These are phyloP conservation scores for Podila epicladia DNA, from an alignment of 192 early-diverging fungal genomes.

Conservation along the genomic window DNA sequence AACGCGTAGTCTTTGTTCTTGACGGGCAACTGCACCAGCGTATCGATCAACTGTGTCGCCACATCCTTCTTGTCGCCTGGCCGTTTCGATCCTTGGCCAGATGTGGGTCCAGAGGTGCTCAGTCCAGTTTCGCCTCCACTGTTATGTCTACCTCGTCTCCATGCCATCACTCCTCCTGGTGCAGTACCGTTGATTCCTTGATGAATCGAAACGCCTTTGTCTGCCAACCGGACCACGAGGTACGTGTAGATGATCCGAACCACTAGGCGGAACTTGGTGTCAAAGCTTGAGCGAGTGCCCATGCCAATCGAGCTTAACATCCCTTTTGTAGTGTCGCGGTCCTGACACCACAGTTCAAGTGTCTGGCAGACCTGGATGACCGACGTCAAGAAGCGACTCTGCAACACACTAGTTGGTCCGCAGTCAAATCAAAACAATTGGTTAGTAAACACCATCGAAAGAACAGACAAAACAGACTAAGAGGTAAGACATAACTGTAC, in stretches of 20 bases:
- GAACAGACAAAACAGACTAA: no score
- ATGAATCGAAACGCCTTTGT: conserved; percentile 41
- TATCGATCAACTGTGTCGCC: conserved; percentile 22
- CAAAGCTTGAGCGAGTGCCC: conserved; percentile 33
- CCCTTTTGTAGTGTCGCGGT: conserved; percentile 32
- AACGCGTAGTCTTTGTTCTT: conserved; percentile 46
- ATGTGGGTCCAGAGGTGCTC: neutral
- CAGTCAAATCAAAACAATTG: neutral
- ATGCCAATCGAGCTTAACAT: conserved; percentile 42
- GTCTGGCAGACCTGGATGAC: conserved; percentile 35
- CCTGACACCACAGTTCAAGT: conserved; percentile 33
- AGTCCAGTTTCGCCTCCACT: neutral
- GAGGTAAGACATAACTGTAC: conserved; percentile 3
- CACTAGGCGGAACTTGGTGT: conserved; percentile 34
- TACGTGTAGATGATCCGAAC: conserved; percentile 44
- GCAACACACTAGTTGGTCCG: conserved; percentile 15
- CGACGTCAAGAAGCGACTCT: conserved; percentile 43
- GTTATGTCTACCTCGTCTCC: conserved; percentile 21
- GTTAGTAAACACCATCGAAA: neutral
- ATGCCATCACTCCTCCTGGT: conserved; percentile 20
- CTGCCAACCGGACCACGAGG: conserved; percentile 25
- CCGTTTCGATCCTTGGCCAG: neutral
- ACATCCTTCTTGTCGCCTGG: conserved; percentile 7
- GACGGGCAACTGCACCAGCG: conserved; percentile 22
- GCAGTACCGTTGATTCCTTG: neutral